phyloP scores from a whole-genome alignment of 1,284 basidiomycete genomes.

The Cystobasidiaceae sp. region DNA sequence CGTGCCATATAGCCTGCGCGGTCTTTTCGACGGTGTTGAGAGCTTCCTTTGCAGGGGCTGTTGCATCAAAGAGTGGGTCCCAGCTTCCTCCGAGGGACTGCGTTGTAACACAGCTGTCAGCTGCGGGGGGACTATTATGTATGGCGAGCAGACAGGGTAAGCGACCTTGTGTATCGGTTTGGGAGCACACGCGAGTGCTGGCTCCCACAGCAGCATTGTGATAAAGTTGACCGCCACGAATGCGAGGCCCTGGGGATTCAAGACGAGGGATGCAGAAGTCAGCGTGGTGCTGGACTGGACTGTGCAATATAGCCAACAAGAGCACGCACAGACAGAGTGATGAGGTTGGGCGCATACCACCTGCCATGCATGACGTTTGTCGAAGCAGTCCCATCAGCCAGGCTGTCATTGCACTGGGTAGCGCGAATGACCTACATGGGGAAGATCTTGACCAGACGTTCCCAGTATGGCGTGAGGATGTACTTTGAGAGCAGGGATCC shows the following conservation, averaged over 20 bases:
- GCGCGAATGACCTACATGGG: conserved; percentile 58
- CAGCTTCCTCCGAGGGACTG: conserved; percentile 40
- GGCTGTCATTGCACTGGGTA: not conserved
- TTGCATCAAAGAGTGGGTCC: conserved; percentile 41
- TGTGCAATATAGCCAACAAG: not conserved
- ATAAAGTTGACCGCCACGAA: conserved; percentile 80
- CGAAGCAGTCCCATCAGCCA: not conserved
- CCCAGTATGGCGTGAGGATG: conserved; percentile 89
- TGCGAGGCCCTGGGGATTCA: conserved; percentile 56
- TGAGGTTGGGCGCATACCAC: conserved; percentile 66
- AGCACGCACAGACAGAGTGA: conserved; percentile 58
- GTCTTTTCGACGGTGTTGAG: not conserved
- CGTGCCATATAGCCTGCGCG: conserved; percentile 23
- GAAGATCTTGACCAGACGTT: conserved; percentile 85
- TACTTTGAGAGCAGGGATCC: conserved; percentile 55
- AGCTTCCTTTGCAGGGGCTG: not conserved
- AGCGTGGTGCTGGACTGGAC: not conserved
- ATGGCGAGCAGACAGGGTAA: not conserved
- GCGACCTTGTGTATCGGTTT: conserved; percentile 37
- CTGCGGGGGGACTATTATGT: no score
- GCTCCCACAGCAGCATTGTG: conserved; percentile 76
- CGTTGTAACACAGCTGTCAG: not conserved
- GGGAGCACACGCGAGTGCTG: conserved; percentile 46
- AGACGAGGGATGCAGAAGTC: not conserved
- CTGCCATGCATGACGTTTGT: not conserved